Conservation (phyloP, 176 grass and related monocot genomes). For the Zoysia japonica region DNA sequence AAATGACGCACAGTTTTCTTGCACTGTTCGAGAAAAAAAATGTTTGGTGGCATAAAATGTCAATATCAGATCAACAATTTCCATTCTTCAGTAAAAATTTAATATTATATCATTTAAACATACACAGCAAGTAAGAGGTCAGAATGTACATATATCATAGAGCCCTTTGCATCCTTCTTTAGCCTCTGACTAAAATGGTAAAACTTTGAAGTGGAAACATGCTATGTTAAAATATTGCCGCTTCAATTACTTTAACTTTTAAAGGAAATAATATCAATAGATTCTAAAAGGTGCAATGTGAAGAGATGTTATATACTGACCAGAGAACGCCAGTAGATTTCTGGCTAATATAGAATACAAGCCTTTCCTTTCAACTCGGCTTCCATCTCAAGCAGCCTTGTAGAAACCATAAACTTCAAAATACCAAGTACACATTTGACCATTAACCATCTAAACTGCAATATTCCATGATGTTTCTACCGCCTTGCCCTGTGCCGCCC, state of each 20-base stretch:
- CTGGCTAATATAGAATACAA: slow-evolving; percentile 84
- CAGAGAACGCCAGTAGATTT: slow-evolving; percentile 85
- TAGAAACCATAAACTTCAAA: not conserved
- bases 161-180: slow-evolving; percentile 66
- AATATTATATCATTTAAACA: not conserved
- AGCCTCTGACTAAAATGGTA: not conserved
- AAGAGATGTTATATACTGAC: slow-evolving; percentile 50
- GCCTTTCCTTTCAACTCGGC: slow-evolving; percentile 74
- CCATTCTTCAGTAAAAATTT: no score
- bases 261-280: not conserved
- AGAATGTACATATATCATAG: slow-evolving; percentile 42
- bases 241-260: not conserved
- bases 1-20: no score
- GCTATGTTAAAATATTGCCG: not conserved
- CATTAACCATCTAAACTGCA: no score
- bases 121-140: no score
- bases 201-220: not conserved
- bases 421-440: not conserved
- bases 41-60: no score
- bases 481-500: no score
- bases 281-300: not conserved
- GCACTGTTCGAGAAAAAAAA: no score
- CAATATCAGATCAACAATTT: no score
- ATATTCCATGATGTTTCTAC: no score
- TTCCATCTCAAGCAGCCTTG: slow-evolving; percentile 69